Evolutionary conservation across 2,329 filamentous ascomycete species (phyloP), one percentile per base, ranked within the genome.

Genomic region (Pleurostoma richardsiae): DNA sequence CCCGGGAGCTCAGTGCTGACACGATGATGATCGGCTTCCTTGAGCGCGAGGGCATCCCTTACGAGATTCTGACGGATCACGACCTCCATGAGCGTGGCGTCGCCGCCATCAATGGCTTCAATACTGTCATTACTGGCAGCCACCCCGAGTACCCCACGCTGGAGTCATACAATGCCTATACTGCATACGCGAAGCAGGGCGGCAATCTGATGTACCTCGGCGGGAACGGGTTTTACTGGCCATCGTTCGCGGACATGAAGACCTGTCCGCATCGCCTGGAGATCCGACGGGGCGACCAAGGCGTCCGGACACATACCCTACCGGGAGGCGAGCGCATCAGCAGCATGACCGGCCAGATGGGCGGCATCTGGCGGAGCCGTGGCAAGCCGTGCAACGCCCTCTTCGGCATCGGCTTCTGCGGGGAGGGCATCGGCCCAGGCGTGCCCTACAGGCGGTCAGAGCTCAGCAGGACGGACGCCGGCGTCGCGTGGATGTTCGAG

Each of bases 171-270:
- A 49, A 58, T 41, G 59, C 55, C 8, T 65, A 60, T 41, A 50
- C 49, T 29, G 50, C 47, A 6, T 67, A 61, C 47, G 52, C 58
- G 27, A 49, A 47, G 6, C 40, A 45, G 3, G 63, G 65, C 6
- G 63, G 65, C 2, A 61, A 56, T 43, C 48, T 68, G 36, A 62
- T 68, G 59, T 68, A 67, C 44, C 51, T 66, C n/a, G 64, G 64
- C 19, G 64, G 64, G 28, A 66, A 67, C 49, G 63, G 64, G 19
- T 67, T 63, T 52, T 67, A 67, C 50, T 68, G 59, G 61, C 50
- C 55, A 2, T 51, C 59, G 3, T 56, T 47, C 4, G 41, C 51
- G 30, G 54, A 62, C 38, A 29, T 48, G 29, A 45, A 43, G 11
- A 50, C 50, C 7, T 19, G 19, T 19, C 49, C 59, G 6, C 61